Evolutionary conservation across 2,329 filamentous ascomycete genomes (phyloP).

Genomic region (Aureobasidium sp.): DNA sequence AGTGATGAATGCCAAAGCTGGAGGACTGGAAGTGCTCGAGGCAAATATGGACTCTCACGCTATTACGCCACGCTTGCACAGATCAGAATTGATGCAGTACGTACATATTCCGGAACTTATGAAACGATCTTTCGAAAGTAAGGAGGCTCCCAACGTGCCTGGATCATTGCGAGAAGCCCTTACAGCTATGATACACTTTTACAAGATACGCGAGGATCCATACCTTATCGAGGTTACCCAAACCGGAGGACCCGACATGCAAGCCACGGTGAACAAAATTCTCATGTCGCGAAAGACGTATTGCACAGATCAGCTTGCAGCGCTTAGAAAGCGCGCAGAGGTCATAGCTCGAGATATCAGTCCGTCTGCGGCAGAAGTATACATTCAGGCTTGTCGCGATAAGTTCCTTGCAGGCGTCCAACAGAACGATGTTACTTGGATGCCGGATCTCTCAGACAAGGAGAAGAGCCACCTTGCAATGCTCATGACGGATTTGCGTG

Average conservation of each 20-base stretch:
- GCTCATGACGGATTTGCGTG: slow-evolving; percentile 14
- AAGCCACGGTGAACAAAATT: slow-evolving; percentile 20
- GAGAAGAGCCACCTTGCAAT: slow-evolving; percentile 25
- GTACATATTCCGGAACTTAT: slow-evolving; percentile 58
- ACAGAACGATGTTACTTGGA: slow-evolving; percentile 16
- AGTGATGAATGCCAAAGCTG: slow-evolving; percentile 50
- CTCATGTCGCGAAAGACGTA: slow-evolving; percentile 29
- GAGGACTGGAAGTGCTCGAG: slow-evolving; percentile 56
- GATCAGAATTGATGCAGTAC: slow-evolving; percentile 59
- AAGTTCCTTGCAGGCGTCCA: slow-evolving; percentile 20
- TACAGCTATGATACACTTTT: slow-evolving; percentile 5
- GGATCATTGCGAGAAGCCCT: slow-evolving; percentile 17
- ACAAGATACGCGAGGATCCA: slow-evolving; percentile 31
- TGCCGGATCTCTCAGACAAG: slow-evolving; percentile 24
- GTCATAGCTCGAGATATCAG: slow-evolving; percentile 32
- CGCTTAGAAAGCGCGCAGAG: slow-evolving; percentile 25
- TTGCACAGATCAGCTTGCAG: slow-evolving; percentile 30
- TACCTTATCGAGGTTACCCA: slow-evolving; percentile 28
- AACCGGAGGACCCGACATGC: slow-evolving; percentile 19
- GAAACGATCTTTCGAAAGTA: slow-evolving; percentile 12
- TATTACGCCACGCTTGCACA: slow-evolving; percentile 58
- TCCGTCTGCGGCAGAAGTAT: slow-evolving; percentile 29
- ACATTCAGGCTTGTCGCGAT: slow-evolving; percentile 28
- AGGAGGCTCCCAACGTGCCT: neutral
- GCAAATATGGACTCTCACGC: slow-evolving; percentile 60